Evolutionary conservation across 345 rosid genomes (phyloP).

Genomic region (Psidium friedrichsthalianum): DNA sequence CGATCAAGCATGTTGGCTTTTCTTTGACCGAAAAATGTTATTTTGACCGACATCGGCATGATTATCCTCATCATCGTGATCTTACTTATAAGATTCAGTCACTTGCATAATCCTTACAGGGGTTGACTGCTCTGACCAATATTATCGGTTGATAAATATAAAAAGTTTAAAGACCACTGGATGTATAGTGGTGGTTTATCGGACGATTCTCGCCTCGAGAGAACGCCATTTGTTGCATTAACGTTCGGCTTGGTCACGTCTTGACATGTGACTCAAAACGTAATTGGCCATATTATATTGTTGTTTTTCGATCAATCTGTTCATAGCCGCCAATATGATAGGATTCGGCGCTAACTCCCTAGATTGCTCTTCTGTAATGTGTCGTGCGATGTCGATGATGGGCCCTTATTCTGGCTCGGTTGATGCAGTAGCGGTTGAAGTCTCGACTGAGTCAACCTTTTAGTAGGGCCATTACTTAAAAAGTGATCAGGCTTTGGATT

Average conservation of each 20-base stretch:
- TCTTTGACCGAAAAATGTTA: neutral
- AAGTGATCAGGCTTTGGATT: neutral
- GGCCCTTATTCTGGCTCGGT: neutral
- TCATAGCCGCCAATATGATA: neutral
- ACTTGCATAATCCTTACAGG: neutral
- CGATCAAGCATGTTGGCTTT: neutral
- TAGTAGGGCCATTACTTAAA: neutral
- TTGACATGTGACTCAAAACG: neutral
- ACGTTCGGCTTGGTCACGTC: too few relatives aligned
- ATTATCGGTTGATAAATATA: too few relatives aligned
- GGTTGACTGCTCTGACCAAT: neutral
- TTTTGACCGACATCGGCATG: neutral
- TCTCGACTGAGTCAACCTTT: neutral
- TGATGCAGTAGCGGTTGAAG: neutral
- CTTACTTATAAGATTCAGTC: neutral
- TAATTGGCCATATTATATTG: neutral
- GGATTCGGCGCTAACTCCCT: neutral
- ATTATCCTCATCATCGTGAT: neutral
- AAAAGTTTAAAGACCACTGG: neutral
- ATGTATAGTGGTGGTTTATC: neutral
- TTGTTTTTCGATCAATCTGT: neutral
- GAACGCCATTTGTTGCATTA: neutral
- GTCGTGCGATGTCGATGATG: neutral
- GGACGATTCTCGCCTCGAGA: neutral
- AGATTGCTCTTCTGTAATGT: neutral